phyloP scores from a whole-genome alignment of 768 basidiomycete species.

The Hypholoma sublateritium region DNA sequence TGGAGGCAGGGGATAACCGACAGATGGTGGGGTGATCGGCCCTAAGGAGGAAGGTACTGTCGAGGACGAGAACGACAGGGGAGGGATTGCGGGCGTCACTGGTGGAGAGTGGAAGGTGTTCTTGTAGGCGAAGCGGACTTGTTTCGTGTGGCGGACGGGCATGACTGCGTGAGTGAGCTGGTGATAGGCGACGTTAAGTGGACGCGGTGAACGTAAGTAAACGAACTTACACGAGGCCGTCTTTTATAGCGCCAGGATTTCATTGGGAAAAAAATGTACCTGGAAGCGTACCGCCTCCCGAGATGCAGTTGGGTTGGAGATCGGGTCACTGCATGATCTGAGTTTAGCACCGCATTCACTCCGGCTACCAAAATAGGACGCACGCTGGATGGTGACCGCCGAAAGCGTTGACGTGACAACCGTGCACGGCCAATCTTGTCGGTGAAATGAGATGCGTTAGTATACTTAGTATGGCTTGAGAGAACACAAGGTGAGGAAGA shows the following conservation, averaged over 20 bases:
- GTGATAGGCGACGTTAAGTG: background rate
- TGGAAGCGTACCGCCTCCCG: background rate
- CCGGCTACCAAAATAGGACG: background rate
- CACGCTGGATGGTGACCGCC: background rate
- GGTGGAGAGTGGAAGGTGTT: constrained; percentile 20
- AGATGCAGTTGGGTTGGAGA: constrained; percentile 2
- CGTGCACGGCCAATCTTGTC: background rate
- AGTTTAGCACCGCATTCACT: background rate
- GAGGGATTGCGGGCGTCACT: constrained; percentile 5
- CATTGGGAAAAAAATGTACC: background rate
- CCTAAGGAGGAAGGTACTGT: constrained; percentile 12
- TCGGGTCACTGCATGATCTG: background rate
- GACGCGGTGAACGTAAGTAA: background rate
- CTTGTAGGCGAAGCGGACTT: constrained; percentile 26
- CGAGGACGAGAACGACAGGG: constrained; percentile 12
- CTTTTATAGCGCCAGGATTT: constrained; percentile 1
- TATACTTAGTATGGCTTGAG: background rate
- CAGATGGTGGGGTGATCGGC: constrained; percentile 13
- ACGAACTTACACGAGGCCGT: background rate
- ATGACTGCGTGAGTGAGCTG: constrained; percentile 1
- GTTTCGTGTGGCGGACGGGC: constrained; percentile 11
- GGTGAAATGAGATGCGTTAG: background rate
- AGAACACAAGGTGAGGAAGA: background rate
- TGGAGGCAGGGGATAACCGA: background rate
- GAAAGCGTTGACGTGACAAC: background rate